A percentile compares a stretch with the other conserved stretches of the same genome.
Evolutionary conservation across 2,329 filamentous ascomycete species (phyloP).

Genomic region (Diaporthe sp.): DNA sequence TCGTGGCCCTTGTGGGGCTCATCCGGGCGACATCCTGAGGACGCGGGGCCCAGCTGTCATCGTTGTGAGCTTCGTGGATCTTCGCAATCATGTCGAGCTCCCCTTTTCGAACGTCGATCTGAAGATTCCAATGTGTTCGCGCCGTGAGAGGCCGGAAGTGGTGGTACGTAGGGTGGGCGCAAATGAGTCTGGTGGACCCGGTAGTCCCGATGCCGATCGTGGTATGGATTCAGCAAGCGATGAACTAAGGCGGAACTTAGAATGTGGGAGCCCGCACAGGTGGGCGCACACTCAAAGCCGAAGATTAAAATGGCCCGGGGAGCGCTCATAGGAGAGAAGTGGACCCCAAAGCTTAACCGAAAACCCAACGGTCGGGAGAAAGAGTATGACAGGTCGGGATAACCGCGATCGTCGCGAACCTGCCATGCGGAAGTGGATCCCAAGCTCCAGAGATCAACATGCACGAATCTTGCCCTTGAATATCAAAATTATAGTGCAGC

Average conservation of each 20-base stretch:
- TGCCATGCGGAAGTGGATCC: conserved; percentile 17
- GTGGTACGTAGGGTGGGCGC: neutral
- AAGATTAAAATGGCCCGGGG: conserved; percentile 19
- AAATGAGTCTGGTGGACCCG: conserved; percentile 23
- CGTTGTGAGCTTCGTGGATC: neutral
- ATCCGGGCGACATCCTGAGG: conserved; percentile 1
- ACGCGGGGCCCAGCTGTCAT: conserved; percentile 12
- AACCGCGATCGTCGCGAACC: conserved; percentile 12
- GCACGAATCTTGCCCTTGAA: conserved; percentile 18
- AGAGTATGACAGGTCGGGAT: conserved; percentile 23
- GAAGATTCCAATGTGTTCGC: conserved; percentile 30
- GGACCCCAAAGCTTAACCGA: conserved; percentile 23
- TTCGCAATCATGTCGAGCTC: conserved; percentile 14
- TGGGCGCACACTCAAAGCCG: neutral
- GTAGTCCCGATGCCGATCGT: conserved; percentile 32
- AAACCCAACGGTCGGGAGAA: conserved; percentile 16
- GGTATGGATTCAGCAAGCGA: conserved; percentile 5
- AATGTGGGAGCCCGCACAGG: conserved; percentile 9
- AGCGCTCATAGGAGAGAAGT: neutral
- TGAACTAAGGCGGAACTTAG: conserved; percentile 9
- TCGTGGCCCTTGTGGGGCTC: conserved; percentile 7
- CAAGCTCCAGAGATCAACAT: conserved; percentile 10
- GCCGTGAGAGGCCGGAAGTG: neutral
- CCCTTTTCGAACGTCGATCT: conserved; percentile 24
- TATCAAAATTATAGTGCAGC: conserved; percentile 23